Conservation (phyloP, 2,329 filamentous ascomycete species). For the Hirsutella rhossiliensis region DNA sequence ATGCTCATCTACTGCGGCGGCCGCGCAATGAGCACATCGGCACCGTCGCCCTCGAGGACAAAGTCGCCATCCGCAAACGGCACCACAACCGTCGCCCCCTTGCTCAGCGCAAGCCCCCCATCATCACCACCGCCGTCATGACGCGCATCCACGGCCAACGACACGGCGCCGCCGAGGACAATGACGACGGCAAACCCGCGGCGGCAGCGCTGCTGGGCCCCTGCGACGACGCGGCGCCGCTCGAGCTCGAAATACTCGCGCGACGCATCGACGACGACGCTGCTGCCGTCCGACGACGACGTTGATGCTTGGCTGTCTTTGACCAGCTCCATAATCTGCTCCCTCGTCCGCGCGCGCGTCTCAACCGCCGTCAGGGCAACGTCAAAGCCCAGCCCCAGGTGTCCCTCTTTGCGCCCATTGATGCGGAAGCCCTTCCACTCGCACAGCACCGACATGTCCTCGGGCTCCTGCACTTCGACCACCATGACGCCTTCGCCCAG, state of each 20-base stretch:
- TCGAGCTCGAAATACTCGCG: constrained; percentile 7
- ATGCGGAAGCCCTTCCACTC: constrained; percentile 8
- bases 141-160: constrained; percentile 3
- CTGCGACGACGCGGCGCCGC: constrained; percentile 1
- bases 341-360: constrained; percentile 1
- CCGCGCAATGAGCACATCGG: constrained; percentile 7
- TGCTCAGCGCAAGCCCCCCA: constrained; percentile 1
- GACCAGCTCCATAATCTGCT: constrained; percentile 4
- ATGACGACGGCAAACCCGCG: constrained; percentile 7
- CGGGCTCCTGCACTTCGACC: constrained; percentile 9
- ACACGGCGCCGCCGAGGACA: constrained; percentile 3
- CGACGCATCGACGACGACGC: constrained; percentile 4
- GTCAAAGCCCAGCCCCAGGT: constrained; percentile 7
- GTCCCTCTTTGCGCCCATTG: constrained; percentile 6
- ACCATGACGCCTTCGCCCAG: constrained; percentile 10
- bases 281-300: too few species aligned
- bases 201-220: neutral
- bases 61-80: constrained; percentile 6
- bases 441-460: constrained; percentile 8
- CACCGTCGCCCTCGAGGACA: constrained; percentile 4
- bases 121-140: too few species aligned
- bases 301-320: neutral
- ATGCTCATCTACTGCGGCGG: constrained; percentile 3
- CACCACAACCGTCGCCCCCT: constrained; percentile 7
- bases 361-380: constrained; percentile 9